These are phyloP conservation scores for Crithidia sp. DNA, from an alignment of 208 protist genomes.

Conservation along the genomic window DNA sequence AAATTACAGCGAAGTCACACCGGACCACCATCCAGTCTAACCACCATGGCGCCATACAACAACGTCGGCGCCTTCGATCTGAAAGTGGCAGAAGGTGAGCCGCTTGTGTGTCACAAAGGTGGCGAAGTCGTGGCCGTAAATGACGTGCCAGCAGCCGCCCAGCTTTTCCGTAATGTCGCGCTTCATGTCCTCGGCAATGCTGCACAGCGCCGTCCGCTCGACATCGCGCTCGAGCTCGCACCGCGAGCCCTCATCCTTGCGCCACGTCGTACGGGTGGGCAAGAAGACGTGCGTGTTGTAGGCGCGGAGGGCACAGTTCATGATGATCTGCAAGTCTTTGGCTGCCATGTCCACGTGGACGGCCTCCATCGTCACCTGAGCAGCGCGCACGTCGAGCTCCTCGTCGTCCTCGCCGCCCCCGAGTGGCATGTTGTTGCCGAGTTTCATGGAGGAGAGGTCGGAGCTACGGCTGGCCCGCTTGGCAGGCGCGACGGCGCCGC, in stretches of 20 bases:
- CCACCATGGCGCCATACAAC: slow-evolving; percentile 85
- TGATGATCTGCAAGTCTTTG: slow-evolving; percentile 60
- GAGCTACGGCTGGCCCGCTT: slow-evolving; percentile 28
- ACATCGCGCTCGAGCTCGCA: slow-evolving; percentile 81
- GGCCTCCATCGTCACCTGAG: slow-evolving; percentile 43
- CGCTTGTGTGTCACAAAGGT: slow-evolving; percentile 82
- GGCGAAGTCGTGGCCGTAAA: slow-evolving; percentile 83
- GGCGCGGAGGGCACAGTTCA: slow-evolving; percentile 62
- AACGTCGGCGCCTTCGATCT: slow-evolving; percentile 79
- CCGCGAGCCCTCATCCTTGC: slow-evolving; percentile 80
- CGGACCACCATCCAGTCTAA: no score
- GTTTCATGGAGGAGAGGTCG: slow-evolving; percentile 20
- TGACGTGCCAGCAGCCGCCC: slow-evolving; percentile 84
- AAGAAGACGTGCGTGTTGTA: slow-evolving; percentile 78
- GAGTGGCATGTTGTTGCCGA: slow-evolving; percentile 18
- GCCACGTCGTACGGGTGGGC: slow-evolving; percentile 81
- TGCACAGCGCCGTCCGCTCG: slow-evolving; percentile 66
- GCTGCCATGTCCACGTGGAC: slow-evolving; percentile 73
- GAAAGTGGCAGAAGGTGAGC: slow-evolving; percentile 78
- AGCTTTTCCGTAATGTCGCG: slow-evolving; percentile 52
- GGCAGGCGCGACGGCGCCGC: not conserved
- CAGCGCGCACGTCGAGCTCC: slow-evolving; percentile 66
- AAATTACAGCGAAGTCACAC: no score
- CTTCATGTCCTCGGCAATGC: slow-evolving; percentile 76
- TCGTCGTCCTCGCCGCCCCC: slow-evolving; percentile 33